phyloP scores from a whole-genome alignment of 768 basidiomycete genomes.

The Mrakia blollopis region DNA sequence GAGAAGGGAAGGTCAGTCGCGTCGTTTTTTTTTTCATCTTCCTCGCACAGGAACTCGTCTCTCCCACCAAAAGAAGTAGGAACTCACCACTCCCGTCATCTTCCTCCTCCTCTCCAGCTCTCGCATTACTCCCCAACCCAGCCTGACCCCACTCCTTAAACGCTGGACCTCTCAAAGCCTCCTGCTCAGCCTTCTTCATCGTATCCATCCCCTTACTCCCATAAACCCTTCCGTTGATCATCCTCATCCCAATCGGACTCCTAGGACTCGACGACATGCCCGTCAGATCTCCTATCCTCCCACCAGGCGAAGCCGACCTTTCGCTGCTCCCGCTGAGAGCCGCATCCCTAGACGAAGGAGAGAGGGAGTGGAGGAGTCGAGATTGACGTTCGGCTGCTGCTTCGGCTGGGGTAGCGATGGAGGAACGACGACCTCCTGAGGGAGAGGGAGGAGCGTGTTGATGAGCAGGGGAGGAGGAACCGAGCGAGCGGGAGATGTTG shows the following conservation, averaged over 20 bases:
- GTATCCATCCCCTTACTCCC: conserved; percentile 21
- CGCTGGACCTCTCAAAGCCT: conserved; percentile 16
- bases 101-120: neutral
- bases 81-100: conserved; percentile 31
- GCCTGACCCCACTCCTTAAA: conserved; percentile 26
- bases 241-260: conserved; percentile 18
- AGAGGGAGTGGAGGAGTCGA: conserved; percentile 17
- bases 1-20: neutral
- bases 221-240: conserved; percentile 30
- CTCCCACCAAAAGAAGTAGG: too few species aligned
- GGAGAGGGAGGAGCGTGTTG: neutral
- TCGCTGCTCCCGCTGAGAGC: neutral
- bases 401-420: neutral
- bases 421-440: neutral
- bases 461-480: conserved; percentile 12
- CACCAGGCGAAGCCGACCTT: neutral
- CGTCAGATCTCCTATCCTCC: neutral
- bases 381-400: conserved; percentile 8
- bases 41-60: too few species aligned
- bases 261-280: conserved; percentile 15
- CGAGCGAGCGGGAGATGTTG: conserved; percentile 15
- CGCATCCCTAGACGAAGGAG: neutral
- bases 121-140: conserved; percentile 19
- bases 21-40: neutral
- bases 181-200: conserved; percentile 26